phyloP scores from a whole-genome alignment of 768 basidiomycete species.

The Macrolepiota albuminosa region DNA sequence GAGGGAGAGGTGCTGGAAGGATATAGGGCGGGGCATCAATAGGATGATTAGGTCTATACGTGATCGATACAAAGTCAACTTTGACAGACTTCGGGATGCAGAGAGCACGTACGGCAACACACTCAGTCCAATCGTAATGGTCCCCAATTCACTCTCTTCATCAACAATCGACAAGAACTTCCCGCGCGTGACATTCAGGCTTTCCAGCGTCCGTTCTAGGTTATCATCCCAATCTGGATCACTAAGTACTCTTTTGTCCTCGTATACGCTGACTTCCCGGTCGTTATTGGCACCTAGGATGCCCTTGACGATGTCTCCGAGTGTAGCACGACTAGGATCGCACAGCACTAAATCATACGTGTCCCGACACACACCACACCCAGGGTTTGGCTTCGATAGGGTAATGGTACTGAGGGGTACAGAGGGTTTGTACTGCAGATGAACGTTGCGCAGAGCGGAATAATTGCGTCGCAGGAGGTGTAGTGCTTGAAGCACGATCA shows the following conservation, averaged over 20 bases:
- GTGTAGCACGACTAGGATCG: constrained; percentile 61
- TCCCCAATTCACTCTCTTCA: constrained; percentile 75
- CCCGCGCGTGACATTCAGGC: constrained; percentile 73
- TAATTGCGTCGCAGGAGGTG: constrained; percentile 72
- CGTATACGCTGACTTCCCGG: constrained; percentile 75
- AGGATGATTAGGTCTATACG: constrained; percentile 51
- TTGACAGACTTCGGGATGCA: background rate
- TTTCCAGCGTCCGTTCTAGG: constrained; percentile 70
- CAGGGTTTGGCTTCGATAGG: constrained; percentile 64
- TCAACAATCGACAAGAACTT: constrained; percentile 88
- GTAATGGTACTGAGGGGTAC: constrained; percentile 73
- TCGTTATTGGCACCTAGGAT: constrained; percentile 51
- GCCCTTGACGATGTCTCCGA: constrained; percentile 69
- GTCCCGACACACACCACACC: constrained; percentile 85
- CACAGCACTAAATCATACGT: constrained; percentile 73
- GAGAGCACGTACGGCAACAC: constrained; percentile 61
- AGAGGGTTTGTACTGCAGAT: constrained; percentile 70
- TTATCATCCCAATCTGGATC: constrained; percentile 97
- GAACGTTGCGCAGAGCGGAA: constrained; percentile 64
- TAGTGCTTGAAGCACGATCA: constrained; percentile 91
- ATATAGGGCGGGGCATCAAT: constrained; percentile 49
- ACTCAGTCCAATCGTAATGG: constrained; percentile 66
- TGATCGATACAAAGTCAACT: constrained; percentile 3
- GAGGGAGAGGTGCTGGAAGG: constrained; percentile 61
- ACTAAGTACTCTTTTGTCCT: constrained; percentile 80